phyloP scores from a whole-genome alignment of 2,329 filamentous ascomycete species.

The Arthrobotrys sphaeroides region DNA sequence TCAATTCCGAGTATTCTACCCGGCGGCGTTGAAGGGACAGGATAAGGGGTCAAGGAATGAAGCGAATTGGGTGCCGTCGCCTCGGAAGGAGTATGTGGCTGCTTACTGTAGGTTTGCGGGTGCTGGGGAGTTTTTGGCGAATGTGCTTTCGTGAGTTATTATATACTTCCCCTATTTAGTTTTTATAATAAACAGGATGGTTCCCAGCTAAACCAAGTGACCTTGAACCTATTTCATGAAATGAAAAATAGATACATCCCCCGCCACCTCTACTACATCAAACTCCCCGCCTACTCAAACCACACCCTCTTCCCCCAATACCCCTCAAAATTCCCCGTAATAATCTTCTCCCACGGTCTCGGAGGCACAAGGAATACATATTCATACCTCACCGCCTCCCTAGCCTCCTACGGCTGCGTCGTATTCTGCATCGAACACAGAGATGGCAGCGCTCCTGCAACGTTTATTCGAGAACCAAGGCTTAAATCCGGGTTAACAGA shows the following conservation, averaged over 20 bases:
- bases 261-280: conserved; percentile 76
- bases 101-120: conserved; percentile 82
- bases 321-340: conserved; percentile 73
- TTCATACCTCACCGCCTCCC: conserved; percentile 78
- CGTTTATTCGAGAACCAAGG: conserved; percentile 68
- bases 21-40: conserved; percentile 59
- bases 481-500: conserved; percentile 14
- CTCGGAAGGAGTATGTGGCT: conserved; percentile 77
- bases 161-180: background rate
- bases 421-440: conserved; percentile 85
- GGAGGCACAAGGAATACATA: conserved; percentile 85
- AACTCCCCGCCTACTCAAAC: conserved; percentile 70
- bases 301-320: conserved; percentile 71
- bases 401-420: conserved; percentile 82
- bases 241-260: conserved; percentile 69
- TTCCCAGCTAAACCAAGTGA: no score
- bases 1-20: conserved; percentile 84
- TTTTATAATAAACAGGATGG: background rate
- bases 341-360: conserved; percentile 80
- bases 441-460: conserved; percentile 79
- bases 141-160: conserved; percentile 62
- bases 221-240: no score
- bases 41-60: conserved; percentile 57
- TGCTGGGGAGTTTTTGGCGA: conserved; percentile 68
- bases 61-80: conserved; percentile 80